Percentiles rank a stretch among this genome's conserved stretches.
Evolutionary conservation across 83 land plant genomes (phyloP).

Genomic region (Diphasiastrum complanatum): DNA sequence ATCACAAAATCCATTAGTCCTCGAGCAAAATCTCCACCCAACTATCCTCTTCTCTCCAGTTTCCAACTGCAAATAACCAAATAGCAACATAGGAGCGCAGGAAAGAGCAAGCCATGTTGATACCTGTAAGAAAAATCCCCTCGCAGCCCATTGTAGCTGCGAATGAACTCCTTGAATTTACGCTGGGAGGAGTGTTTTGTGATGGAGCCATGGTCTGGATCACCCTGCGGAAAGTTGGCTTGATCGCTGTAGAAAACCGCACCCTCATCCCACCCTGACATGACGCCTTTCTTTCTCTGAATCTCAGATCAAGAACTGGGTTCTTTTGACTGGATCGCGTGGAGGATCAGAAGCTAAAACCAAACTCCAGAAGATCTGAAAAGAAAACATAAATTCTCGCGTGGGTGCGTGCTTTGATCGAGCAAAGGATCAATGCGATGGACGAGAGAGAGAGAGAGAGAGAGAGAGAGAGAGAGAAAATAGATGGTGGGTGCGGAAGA

Average conservation of each 20-base stretch:
- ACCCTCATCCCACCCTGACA: slow-evolving; percentile 99
- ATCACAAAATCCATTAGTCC: background rate
- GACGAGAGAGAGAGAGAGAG: too few species aligned
- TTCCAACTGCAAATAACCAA: background rate
- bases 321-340: too few species aligned
- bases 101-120: background rate
- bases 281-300: too few species aligned
- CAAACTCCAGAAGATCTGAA: too few species aligned
- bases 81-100: background rate
- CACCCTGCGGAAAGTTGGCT: slow-evolving; percentile 55
- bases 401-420: too few species aligned
- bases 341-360: too few species aligned
- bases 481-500: too few species aligned
- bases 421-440: too few species aligned
- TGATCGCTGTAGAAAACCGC: slow-evolving; percentile 97
- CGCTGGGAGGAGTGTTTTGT: slow-evolving; percentile 65
- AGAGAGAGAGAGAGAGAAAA: too few species aligned
- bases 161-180: slow-evolving; percentile 92
- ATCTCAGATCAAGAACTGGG: too few species aligned
- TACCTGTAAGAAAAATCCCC: slow-evolving; percentile 77
- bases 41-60: background rate
- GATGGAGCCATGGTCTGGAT: slow-evolving; percentile 32
- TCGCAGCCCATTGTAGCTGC: slow-evolving; percentile 53
- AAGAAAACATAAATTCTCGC: too few species aligned
- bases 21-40: background rate